Percentiles rank a stretch among this genome's conserved stretches.
phyloP scores from a whole-genome alignment of 192 early-diverging fungal genomes.

The Backusella sp. region DNA sequence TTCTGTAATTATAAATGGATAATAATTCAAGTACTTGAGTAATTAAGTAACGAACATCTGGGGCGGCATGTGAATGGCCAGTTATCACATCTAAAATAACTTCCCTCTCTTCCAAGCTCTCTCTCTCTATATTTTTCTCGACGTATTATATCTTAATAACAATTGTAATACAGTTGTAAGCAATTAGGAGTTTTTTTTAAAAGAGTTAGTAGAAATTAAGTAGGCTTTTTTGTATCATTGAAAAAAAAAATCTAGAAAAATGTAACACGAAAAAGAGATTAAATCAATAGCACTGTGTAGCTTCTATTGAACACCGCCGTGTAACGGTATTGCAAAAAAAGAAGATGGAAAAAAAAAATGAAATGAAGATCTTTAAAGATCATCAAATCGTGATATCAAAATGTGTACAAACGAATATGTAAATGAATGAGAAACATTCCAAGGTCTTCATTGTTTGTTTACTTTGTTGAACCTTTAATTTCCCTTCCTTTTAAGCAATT shows the following conservation, averaged over 20 bases:
- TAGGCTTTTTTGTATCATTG: no score
- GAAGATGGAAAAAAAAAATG: neutral
- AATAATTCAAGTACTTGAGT: no score
- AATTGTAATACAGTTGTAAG: neutral
- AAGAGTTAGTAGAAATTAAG: no score
- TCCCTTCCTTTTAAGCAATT: neutral
- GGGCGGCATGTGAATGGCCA: neutral
- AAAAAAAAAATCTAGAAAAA: no score
- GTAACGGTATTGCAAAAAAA: neutral
- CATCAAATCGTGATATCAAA: neutral
- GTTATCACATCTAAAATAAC: neutral
- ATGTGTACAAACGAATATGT: neutral
- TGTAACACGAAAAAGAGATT: no score
- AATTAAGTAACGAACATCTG: neutral
- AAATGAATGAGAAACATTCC: neutral
- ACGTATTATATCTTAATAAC: neutral
- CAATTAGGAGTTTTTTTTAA: neutral
- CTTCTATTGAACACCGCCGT: neutral
- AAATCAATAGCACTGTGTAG: neutral
- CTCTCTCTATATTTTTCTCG: neutral
- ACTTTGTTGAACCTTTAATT: no score
- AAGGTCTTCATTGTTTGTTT: no score
- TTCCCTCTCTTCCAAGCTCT: neutral
- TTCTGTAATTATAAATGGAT: no score
- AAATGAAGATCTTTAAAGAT: neutral